phyloP scores from a whole-genome alignment of 176 grass and related monocot species.

The Chloris gayana region DNA sequence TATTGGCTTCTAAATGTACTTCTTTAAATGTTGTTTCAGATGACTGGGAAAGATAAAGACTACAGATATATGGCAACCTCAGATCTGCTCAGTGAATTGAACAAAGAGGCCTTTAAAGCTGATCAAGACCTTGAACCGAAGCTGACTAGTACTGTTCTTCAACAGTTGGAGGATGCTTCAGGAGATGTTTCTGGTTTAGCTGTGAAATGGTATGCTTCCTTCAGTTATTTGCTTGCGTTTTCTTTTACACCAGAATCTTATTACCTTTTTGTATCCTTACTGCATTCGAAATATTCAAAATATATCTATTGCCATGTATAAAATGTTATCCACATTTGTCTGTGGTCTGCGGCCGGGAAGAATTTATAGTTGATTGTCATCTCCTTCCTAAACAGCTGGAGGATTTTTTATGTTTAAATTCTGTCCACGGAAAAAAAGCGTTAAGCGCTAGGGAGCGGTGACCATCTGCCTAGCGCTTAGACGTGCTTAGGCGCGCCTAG shows the following conservation, averaged over 20 bases:
- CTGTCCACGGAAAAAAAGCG: too few species aligned
- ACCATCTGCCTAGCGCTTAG: too few species aligned
- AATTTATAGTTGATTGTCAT: background rate
- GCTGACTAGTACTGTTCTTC: constrained; percentile 72
- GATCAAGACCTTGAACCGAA: constrained; percentile 74
- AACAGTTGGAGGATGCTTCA: constrained; percentile 90
- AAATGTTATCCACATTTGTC: background rate
- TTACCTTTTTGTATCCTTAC: background rate
- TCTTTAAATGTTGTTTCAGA: constrained; percentile 53
- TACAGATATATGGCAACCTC: constrained; percentile 99
- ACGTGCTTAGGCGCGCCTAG: too few species aligned
- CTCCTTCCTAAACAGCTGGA: background rate
- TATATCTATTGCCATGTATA: background rate
- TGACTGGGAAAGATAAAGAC: constrained; percentile 96
- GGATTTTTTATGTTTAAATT: background rate
- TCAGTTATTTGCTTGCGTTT: constrained; percentile 18
- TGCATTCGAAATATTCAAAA: background rate
- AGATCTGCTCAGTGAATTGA: constrained; percentile 83
- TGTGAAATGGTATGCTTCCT: constrained; percentile 79
- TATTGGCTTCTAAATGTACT: constrained; percentile 17
- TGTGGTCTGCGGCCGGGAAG: background rate
- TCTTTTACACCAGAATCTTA: background rate
- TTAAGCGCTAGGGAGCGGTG: too few species aligned
- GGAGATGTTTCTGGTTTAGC: constrained; percentile 95
- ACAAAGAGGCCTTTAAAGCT: constrained; percentile 73